Evolutionary conservation across 441 rosid genomes (phyloP).

Genomic region (Eutrema salsugineum): DNA sequence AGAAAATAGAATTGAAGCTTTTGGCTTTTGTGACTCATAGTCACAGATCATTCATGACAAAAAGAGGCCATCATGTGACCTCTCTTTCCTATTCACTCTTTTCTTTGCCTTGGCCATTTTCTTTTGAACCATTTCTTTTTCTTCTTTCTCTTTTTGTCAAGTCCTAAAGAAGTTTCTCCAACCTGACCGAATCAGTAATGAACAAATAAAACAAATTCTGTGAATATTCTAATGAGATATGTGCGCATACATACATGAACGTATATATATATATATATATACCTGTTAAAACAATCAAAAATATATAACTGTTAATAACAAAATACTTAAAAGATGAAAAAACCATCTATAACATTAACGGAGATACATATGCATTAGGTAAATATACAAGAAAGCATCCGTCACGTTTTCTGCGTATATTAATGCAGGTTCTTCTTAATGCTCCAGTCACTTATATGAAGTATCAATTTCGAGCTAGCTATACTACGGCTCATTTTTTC

Average conservation of each 20-base stretch:
- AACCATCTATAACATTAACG: neutral
- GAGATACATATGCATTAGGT: neutral
- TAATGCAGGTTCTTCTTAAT: neutral
- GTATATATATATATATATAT: neutral
- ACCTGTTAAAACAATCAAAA: neutral
- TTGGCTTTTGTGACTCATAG: constrained; percentile 28
- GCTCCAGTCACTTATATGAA: neutral
- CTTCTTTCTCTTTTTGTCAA: constrained; percentile 17
- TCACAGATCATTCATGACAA: constrained; percentile 31
- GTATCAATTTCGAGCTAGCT: neutral
- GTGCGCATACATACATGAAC: neutral
- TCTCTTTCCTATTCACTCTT: constrained; percentile 22
- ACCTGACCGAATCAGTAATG: neutral
- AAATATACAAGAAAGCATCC: neutral
- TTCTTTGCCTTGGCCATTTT: neutral
- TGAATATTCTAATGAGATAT: neutral
- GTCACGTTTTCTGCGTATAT: neutral
- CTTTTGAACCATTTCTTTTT: constrained; percentile 13
- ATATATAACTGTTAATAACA: neutral
- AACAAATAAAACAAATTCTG: neutral
- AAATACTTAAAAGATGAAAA: neutral
- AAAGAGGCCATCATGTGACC: constrained; percentile 26
- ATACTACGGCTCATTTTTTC: neutral
- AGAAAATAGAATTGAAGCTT: constrained; percentile 17
- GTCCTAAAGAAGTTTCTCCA: constrained; percentile 21